phyloP scores from a whole-genome alignment of 345 rosid genomes.

The Rhodamnia rubescens region DNA sequence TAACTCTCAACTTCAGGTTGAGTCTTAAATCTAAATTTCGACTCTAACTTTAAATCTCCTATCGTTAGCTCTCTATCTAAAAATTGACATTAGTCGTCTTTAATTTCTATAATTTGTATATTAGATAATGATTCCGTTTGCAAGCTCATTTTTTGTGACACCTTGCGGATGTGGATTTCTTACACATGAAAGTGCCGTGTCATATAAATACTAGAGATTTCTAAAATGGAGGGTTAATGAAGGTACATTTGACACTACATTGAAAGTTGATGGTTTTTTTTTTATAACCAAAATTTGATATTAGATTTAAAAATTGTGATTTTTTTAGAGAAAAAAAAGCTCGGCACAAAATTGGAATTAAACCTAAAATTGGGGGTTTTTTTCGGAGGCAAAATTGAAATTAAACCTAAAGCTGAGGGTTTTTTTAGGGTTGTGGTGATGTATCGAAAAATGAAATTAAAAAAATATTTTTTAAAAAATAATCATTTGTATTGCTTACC shows the following conservation, averaged over 20 bases:
- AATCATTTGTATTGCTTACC: too few species aligned
- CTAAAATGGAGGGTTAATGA: background rate
- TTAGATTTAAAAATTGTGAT: too few species aligned
- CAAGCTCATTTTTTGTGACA: background rate
- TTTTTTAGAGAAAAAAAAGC: too few species aligned
- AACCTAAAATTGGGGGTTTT: too few species aligned
- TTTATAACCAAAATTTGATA: too few species aligned
- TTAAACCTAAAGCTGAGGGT: background rate
- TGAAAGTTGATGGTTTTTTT: too few species aligned
- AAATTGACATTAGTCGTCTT: background rate
- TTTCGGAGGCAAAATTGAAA: background rate
- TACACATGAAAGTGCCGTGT: background rate
- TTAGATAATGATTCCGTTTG: fast-evolving
- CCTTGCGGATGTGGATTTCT: background rate
- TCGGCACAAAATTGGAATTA: too few species aligned
- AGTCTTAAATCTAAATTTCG: background rate
- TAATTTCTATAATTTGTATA: background rate
- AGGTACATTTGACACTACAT: too few species aligned
- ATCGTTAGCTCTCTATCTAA: background rate
- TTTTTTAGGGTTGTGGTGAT: background rate
- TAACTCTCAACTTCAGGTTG: background rate
- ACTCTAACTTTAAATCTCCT: background rate
- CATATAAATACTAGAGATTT: background rate
- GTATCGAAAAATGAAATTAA: too few species aligned
- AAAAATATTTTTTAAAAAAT: too few species aligned